These are phyloP conservation scores for Paramecium sonneborni DNA, from an alignment of 73 alveolate genomes.

Conservation along the genomic window DNA sequence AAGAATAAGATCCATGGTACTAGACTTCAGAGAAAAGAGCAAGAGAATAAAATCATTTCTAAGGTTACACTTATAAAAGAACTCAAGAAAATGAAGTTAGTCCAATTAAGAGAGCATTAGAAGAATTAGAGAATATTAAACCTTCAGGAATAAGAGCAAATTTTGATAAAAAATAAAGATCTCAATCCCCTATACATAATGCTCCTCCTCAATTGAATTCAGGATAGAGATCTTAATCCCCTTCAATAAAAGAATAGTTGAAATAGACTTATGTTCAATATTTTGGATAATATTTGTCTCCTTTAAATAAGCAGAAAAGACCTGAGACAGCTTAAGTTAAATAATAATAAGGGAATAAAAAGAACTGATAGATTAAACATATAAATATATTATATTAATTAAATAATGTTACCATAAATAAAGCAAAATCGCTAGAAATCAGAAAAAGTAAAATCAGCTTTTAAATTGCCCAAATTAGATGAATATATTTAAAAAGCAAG, in stretches of 20 bases:
- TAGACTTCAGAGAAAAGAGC: slow-evolving; percentile 67
- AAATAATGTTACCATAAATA: slow-evolving; percentile 11
- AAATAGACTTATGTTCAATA: not conserved
- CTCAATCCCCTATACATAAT: slow-evolving; percentile 24
- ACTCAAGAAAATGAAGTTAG: slow-evolving; percentile 76
- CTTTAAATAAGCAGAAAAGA: not conserved
- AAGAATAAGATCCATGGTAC: slow-evolving; percentile 85
- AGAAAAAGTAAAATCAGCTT: slow-evolving; percentile 16
- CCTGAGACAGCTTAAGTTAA: slow-evolving; percentile 28
- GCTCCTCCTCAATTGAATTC: not conserved
- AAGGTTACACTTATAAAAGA: slow-evolving; percentile 82
- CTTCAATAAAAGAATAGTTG: not conserved
- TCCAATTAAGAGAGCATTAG: slow-evolving; percentile 58
- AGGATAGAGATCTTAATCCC: slow-evolving; percentile 26
- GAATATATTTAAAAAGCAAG: not conserved
- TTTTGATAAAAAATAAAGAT: slow-evolving; percentile 45
- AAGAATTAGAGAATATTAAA: slow-evolving; percentile 62
- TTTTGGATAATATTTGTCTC: slow-evolving; percentile 21
- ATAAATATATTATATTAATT: not conserved
- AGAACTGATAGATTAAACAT: not conserved
- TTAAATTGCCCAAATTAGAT: not conserved
- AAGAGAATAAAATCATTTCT: slow-evolving; percentile 69
- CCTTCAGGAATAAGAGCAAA: slow-evolving; percentile 55
- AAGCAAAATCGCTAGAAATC: not conserved
- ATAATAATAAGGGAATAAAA: not conserved